These are phyloP conservation scores for Diaporthe vexans DNA, from an alignment of 2,329 filamentous ascomycete species.

Conservation along the genomic window DNA sequence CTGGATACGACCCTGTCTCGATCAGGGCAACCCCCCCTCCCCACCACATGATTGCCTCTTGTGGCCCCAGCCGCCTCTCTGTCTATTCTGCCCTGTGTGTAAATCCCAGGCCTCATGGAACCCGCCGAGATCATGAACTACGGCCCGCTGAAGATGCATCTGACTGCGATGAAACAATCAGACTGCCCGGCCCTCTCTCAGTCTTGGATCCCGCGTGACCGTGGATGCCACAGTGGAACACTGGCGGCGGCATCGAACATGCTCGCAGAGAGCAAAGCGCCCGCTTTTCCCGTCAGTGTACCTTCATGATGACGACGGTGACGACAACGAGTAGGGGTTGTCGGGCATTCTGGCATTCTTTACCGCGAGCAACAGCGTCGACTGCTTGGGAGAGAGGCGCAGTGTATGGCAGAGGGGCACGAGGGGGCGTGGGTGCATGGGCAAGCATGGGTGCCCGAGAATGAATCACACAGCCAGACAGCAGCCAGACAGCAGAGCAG, in stretches of 20 bases:
- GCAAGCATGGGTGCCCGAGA: background rate
- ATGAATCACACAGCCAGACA: constrained; percentile 4
- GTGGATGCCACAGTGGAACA: background rate
- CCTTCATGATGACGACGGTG: constrained; percentile 38
- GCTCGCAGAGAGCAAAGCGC: constrained; percentile 1
- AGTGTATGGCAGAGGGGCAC: too few species aligned
- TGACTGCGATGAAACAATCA: background rate
- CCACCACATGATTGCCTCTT: constrained; percentile 6
- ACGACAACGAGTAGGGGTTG: constrained; percentile 23
- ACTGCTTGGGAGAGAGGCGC: too few species aligned
- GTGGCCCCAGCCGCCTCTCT: background rate
- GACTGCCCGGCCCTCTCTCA: background rate
- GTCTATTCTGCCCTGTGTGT: background rate
- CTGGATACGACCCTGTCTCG: constrained; percentile 9
- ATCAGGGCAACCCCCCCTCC: constrained; percentile 6
- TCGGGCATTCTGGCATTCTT: background rate
- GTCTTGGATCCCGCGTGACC: background rate
- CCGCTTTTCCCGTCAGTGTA: constrained; percentile 25
- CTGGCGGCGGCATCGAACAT: background rate
- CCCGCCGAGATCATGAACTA: background rate
- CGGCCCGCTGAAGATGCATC: background rate
- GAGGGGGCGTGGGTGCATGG: too few species aligned
- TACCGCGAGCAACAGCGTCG: too few species aligned
- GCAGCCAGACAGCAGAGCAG: constrained; percentile 6
- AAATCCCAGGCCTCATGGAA: background rate